Evolutionary conservation across 1,139 yeast genomes (phyloP).

Genomic region (Geotrichum fermentans): DNA sequence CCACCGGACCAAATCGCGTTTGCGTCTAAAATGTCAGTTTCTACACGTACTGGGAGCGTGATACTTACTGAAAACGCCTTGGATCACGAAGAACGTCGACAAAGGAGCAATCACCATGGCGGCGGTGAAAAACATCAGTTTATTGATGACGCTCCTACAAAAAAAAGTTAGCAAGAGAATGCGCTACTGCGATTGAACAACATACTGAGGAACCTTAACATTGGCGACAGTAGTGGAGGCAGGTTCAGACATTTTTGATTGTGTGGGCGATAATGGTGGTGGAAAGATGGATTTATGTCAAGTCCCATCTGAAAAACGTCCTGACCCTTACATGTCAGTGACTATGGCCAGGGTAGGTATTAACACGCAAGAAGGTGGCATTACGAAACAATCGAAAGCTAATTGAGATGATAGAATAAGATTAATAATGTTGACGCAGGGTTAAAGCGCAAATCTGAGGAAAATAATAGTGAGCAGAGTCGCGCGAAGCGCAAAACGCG

Average conservation of each 20-base stretch:
- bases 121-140: slow-evolving; percentile 78
- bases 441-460: too few relatives aligned
- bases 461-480: too few relatives aligned
- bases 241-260: slow-evolving; percentile 1
- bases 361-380: too few relatives aligned
- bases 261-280: background rate
- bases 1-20: slow-evolving; percentile 83
- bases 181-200: background rate
- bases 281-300: background rate
- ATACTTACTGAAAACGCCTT: slow-evolving; percentile 43
- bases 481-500: too few relatives aligned
- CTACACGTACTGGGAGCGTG: background rate
- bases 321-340: too few relatives aligned
- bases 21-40: slow-evolving; percentile 33
- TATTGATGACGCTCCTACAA: slow-evolving; percentile 55
- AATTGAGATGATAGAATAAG: too few relatives aligned
- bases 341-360: too few relatives aligned
- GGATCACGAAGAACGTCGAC: slow-evolving; percentile 62
- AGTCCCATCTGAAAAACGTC: too few relatives aligned
- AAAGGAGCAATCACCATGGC: slow-evolving; percentile 85
- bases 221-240: background rate
- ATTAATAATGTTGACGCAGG: too few relatives aligned
- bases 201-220: slow-evolving; percentile 19
- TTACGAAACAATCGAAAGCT: too few relatives aligned
- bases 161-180: background rate